Base-by-base conservation (phyloP, 2,329 filamentous ascomycete species). In the Pseudogymnoascus sp. region DNA sequence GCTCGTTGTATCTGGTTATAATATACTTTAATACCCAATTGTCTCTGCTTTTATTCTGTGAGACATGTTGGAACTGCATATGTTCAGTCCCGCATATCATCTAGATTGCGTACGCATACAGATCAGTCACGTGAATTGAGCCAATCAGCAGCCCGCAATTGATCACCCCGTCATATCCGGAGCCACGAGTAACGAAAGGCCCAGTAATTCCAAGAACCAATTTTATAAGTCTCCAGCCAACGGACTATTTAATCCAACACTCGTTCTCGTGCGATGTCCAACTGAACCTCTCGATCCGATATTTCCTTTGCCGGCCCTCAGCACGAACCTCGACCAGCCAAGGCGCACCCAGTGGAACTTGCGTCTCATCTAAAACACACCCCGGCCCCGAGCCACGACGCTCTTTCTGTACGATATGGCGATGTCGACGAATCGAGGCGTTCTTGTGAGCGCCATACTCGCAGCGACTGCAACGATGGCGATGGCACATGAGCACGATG, bases 401-500 rank as follows among this genome's bases (percentile, higher is more conserved):
- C 45, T 29, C 23, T 29, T 31, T 31, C 23, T 16, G 16, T 3
- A 3, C 23, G 45, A 51, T 51, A 51, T 51, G 45, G 45, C 45
- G 23, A 51, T 51, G 45, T 29, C 45, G 23, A 51, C 2, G 23
- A 51, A 51, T 51, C 45, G 45, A 51, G 23, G 45, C 45, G 23
- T 51, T n/a, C 45, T 51, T 29, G 45, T 51, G 45, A 29, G 45
- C 23, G 45, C 45, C 14, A 31, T 51, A 16, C 23, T 51, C 14
- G 10, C 57, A 8, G 57, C 57, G 12, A 64, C 63, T 54, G 66
- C 67, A n/a, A 67, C 34, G 63, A 62, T 61, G 63, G 63, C 65
- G 37, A 39, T 60, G 21, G 70, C 70, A 63, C 71, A 73, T 64
- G 82, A 81, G 45, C 81, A 80, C 69, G 80, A 85, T 71, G 70